A percentile compares a stretch with the other conserved stretches of the same genome.
These are phyloP conservation scores for Phialocephala subalpina DNA, from an alignment of 2,329 filamentous ascomycete genomes.

Conservation along the genomic window DNA sequence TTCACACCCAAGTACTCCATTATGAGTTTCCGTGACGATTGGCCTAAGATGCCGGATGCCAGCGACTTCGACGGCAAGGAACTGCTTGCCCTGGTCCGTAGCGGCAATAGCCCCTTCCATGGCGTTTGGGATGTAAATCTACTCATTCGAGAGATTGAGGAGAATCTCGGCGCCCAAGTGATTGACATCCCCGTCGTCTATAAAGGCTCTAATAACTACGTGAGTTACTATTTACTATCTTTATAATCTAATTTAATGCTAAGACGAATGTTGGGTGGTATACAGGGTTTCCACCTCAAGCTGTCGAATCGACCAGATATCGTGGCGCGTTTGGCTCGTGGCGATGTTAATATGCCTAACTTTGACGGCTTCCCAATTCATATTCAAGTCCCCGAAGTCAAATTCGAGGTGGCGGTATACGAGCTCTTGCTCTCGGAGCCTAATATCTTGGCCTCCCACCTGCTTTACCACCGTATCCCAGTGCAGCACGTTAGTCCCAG, in stretches of 20 bases:
- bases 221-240: constrained; percentile 23
- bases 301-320: constrained; percentile 33
- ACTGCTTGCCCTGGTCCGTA: constrained; percentile 28
- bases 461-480: constrained; percentile 35
- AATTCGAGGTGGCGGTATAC: constrained; percentile 35
- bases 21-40: constrained; percentile 8
- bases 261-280: background rate
- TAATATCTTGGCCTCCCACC: constrained; percentile 29
- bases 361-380: constrained; percentile 26
- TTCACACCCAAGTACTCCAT: constrained; percentile 12
- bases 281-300: constrained; percentile 31
- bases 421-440: constrained; percentile 31
- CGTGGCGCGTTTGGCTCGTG: constrained; percentile 31
- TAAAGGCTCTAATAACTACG: constrained; percentile 43
- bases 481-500: constrained; percentile 20
- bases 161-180: constrained; percentile 33
- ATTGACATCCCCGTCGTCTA: constrained; percentile 37
- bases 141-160: constrained; percentile 42
- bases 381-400: constrained; percentile 28
- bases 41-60: constrained; percentile 16
- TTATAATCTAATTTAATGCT: constrained; percentile 14
- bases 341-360: constrained; percentile 31
- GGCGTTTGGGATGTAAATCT: constrained; percentile 37
- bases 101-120: constrained; percentile 39
- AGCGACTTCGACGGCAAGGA: constrained; percentile 7